A percentile compares a stretch with the other conserved stretches of the same genome.
phyloP scores from a whole-genome alignment of 176 grass and related monocot genomes.

The Oryza nivara region DNA sequence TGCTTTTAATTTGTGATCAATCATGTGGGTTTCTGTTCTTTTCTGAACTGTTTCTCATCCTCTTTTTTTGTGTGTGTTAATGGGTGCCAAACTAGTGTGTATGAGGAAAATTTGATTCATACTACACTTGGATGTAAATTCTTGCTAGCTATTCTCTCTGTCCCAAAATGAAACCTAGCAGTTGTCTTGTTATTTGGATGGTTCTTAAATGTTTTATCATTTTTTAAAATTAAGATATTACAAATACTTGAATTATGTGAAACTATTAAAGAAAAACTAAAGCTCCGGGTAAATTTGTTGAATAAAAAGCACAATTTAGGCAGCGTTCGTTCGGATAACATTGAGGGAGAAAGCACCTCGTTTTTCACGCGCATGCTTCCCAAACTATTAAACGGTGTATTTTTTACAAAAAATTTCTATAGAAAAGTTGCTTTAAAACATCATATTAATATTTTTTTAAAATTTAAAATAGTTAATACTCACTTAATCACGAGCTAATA shows the following conservation, averaged over 20 bases:
- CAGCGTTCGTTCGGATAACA: no score
- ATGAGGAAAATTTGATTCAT: constrained; percentile 35
- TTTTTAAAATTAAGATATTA: neutral
- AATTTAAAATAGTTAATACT: no score
- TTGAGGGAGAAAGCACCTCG: no score
- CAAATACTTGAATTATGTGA: neutral
- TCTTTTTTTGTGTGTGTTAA: neutral
- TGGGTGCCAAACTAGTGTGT: constrained; percentile 37
- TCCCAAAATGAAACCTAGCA: no score
- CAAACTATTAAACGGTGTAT: no score
- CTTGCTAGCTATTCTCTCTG: neutral
- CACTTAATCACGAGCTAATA: no score
- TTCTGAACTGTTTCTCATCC: neutral
- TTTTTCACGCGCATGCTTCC: no score
- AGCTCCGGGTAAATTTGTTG: neutral
- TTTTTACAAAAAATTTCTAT: no score
- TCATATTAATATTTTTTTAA: no score
- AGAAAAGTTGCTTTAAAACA: no score
- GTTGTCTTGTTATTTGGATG: neutral
- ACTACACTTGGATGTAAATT: constrained; percentile 62
- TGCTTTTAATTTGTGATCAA: constrained; percentile 17
- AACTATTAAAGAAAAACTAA: neutral
- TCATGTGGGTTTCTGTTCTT: neutral
- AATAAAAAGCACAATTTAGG: neutral
- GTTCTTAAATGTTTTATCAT: neutral